Base-by-base conservation (phyloP, 2,329 filamentous ascomycete genomes). In the Penicillium verrucosum region DNA sequence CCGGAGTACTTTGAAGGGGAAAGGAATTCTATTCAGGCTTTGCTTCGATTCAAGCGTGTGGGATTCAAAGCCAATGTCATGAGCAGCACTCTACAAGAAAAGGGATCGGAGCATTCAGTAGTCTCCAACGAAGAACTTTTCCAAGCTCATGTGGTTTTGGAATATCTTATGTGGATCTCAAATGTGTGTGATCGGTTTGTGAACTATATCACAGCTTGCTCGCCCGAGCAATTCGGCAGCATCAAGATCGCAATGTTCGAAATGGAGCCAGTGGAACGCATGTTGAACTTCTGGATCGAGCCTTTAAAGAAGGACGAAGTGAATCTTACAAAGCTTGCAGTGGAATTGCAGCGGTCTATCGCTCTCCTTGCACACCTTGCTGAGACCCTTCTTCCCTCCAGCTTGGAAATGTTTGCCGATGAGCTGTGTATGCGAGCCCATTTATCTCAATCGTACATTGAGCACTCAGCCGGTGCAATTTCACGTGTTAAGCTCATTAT, bases 261-360 rank as follows among this genome's bases (percentile, higher is more conserved):
- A 73, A 80, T 97, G 49, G 90, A 96, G 70, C 91, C 92, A 0
- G 90, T 97, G 11, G 94, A 99, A 76, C 84, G 92, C 56, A 89
- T 90, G 0, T 77, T 97, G 48, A 96, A 96, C 68, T 84, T 83
- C 54, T 96, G 92, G 85, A 89, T 97, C 55, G 92, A 97, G 62
- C 85, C 85, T 6, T 73, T 97, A 53, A 87, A 91, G 61, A 86
- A 86, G 51, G 92, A 96, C 64, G 92, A 96, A 54, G 78, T 97
- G 47, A 92, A 92, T 73, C 89, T 93, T 75, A 85, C 88, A 71
- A 88, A 90, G 66, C 92, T 92, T 68, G 87, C 89, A 0, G 85
- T 85, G 25, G 90, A 96, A 70, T 79, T 97, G 37, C 87, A 93
- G 67, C 85, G 89, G 52, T 93, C 90, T 7, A 89, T 95, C 64